Evolutionary conservation across 306 rosid species (phyloP).

Genomic region (Cucumis sativus): Cucumber_9930_V3 NC_026661.2:2989001-2989500

Average conservation of each 20-base stretch:
- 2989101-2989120: constrained; percentile 7
- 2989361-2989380: too few relatives aligned
- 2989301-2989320: too few relatives aligned
- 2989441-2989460: too few relatives aligned
- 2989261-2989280: background rate
- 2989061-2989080: background rate
- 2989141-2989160: constrained; percentile 55
- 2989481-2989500: too few relatives aligned
- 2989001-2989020: constrained; percentile 24
- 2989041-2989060: constrained; percentile 4
- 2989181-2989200: constrained; percentile 3
- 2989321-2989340: too few relatives aligned
- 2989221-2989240: background rate
- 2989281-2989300: background rate
- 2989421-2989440: too few relatives aligned
- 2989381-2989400: too few relatives aligned
- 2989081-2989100: background rate
- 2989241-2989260: background rate
- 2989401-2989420: too few relatives aligned
- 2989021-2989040: constrained; percentile 8
- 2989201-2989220: constrained; percentile 31
- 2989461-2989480: too few relatives aligned
- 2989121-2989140: constrained; percentile 22
- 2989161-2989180: constrained; percentile 12
- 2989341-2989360: too few relatives aligned